Evolutionary conservation across 1,284 basidiomycete species (phyloP), one percentile per base, ranked within the genome.

Genomic region (Microstroma glucosiphilum): DNA sequence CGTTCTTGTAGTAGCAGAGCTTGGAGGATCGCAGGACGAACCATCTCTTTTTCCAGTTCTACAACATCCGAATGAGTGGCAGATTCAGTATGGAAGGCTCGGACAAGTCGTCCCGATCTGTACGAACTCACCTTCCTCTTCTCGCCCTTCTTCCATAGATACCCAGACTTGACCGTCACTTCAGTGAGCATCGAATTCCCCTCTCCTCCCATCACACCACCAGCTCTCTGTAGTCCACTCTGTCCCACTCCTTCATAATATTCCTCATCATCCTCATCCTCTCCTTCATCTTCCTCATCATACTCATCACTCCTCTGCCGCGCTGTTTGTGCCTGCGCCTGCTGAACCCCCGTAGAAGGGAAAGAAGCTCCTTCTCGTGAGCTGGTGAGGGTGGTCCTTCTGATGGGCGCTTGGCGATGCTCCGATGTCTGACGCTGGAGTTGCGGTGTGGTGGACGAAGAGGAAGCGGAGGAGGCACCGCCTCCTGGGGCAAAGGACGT

Each of bases 1-100:
- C 88, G 62, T 87, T 92, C 83, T 97, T 97, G 86, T 98, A 98
- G 82, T 96, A 96, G 13, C 92, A 92, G 57, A 99, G 82, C 79
- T 93, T 91, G 17, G 89, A 89, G 0, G 90, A 86, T 15, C 94
- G 86, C 63, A 98, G 82, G 0, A 98, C 96, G 72, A 97, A 98
- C 94, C 94, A 98, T 42, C 94, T 86, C 82, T 93, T 93, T 84
- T 97, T 97, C 94, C 94, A 98, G 1, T 88, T 91, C 91, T 96
- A 75, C n/a, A n/a, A n/a, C n/a, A n/a, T n/a, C n/a, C n/a, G n/a
- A n/a, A n/a, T n/a, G n/a, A n/a, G n/a, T n/a, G n/a, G n/a, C n/a
- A n/a, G 30, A 17, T 13, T 57, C 56, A 40, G 56, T 25, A 48
- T 8, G 58, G 11, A 40, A 9, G 11, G 42, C 8, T 7, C 40